Base-by-base conservation (phyloP, 371 early-diverging fungal genomes). In the Syncephalastrum contaminatum region DNA sequence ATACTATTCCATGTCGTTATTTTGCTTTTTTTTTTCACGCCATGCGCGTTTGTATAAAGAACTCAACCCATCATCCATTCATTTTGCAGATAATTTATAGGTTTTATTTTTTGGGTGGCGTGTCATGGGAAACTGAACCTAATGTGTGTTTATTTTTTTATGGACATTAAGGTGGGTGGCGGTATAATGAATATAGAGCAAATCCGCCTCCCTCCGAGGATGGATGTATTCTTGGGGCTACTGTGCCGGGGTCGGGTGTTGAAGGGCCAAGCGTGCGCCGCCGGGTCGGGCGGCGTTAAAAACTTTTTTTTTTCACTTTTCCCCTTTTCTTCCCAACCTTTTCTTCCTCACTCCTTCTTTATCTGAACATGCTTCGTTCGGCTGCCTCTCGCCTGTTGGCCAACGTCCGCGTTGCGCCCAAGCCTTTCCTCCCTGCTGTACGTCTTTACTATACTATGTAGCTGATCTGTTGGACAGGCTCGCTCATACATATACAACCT, bases 351-450 rank as follows among this genome's bases (percentile, higher is more conserved):
- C 49, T 53, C 43, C 57, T 48, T 63, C 43, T 63, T 57, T 58
- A 41, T 54, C 58, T 52, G 51, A 67, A 42, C 25, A 77, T 77
- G 77, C 77, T 77, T 73, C 73, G 77, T 59, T 65, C 62, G 52
- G 65, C 68, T 64, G 64, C 77, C 47, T 63, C 74, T 66, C 77
- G 77, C 60, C 60, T 77, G 53, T 63, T 77, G 60, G 72, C 70
- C 59, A 69, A 73, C 56, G 71, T 66, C 51, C 57, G 54, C 51
- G 64, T 67, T 24, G 56, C 62, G 25, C 59, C 69, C 47, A 64
- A 60, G 62, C 41, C 54, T 36, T 61, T 62, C 58, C 49, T 51
- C 21, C 54, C 62, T 50, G 58, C 51, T 53, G 58, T 67, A 60
- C 42, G 58, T 24, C 12, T 25, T 30, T 30, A 25, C 5, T 25